These are phyloP conservation scores for Edaphochlamys debaryana DNA, from an alignment of 139 green algal genomes.

Conservation along the genomic window DNA sequence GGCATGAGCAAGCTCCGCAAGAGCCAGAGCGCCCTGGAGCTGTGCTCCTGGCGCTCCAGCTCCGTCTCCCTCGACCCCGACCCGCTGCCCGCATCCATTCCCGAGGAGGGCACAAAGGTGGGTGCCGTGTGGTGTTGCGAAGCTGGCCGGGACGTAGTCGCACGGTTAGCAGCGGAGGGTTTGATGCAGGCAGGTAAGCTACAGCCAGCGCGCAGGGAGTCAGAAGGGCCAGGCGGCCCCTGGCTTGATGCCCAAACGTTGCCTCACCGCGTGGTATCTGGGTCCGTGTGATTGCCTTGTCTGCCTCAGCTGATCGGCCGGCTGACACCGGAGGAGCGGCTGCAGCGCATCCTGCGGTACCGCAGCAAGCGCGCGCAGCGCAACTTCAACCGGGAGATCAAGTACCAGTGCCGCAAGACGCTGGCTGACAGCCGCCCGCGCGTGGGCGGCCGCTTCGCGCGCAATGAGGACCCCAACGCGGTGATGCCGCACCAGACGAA, in stretches of 20 bases:
- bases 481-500: conserved; percentile 43
- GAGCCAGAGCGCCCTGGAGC: conserved; percentile 51
- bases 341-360: conserved; percentile 80
- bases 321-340: conserved; percentile 75
- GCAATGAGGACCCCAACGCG: conserved; percentile 62
- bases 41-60: conserved; percentile 36
- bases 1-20: conserved; percentile 34
- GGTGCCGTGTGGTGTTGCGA: too few relatives aligned
- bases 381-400: conserved; percentile 68
- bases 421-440: conserved; percentile 79
- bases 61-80: not conserved
- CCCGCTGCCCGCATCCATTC: too few relatives aligned
- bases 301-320: conserved; percentile 29
- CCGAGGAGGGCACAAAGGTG: too few relatives aligned
- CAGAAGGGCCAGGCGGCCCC: too few relatives aligned
- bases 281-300: too few relatives aligned
- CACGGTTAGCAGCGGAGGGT: too few relatives aligned
- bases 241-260: too few relatives aligned
- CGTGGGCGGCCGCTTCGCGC: conserved; percentile 80
- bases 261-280: too few relatives aligned
- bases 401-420: conserved; percentile 88
- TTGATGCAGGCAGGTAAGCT: too few relatives aligned
- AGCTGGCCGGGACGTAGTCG: too few relatives aligned
- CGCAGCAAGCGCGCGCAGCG: conserved; percentile 74
- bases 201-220: too few relatives aligned